These are phyloP conservation scores for Mrakia blollopis DNA, from an alignment of 768 basidiomycete species.

Conservation along the genomic window DNA sequence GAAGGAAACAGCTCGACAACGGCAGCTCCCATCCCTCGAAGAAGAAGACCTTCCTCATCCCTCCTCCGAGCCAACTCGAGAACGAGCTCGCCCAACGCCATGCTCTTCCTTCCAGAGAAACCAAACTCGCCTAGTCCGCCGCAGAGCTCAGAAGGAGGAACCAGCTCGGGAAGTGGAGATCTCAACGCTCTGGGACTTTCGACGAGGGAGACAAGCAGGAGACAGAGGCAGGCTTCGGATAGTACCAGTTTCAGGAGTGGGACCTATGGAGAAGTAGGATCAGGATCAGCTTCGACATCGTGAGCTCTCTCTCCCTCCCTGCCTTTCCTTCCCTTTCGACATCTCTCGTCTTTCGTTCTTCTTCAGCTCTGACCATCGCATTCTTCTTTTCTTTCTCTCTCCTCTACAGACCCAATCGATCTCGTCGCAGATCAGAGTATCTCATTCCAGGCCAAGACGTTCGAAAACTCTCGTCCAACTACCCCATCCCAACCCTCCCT, in stretches of 20 bases:
- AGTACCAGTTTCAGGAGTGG: conserved; percentile 1
- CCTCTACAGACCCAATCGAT: conserved; percentile 24
- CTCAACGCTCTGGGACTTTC: conserved; percentile 19
- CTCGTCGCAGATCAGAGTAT: conserved; percentile 28
- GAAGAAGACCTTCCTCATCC: background rate
- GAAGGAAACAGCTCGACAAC: background rate
- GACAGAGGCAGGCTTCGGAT: conserved; percentile 26
- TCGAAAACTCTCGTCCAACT: background rate
- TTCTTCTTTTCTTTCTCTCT: background rate
- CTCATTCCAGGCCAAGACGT: conserved; percentile 2
- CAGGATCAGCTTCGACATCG: conserved; percentile 20
- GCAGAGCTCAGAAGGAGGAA: conserved; percentile 16
- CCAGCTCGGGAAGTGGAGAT: conserved; percentile 3
- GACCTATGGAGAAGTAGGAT: background rate
- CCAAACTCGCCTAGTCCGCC: conserved; percentile 9
- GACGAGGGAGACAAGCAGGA: conserved; percentile 5
- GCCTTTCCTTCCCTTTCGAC: background rate
- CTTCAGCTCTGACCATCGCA: background rate
- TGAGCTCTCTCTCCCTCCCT: background rate
- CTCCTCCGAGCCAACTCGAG: conserved; percentile 13
- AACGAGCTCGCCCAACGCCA: conserved; percentile 15
- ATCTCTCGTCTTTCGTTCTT: background rate
- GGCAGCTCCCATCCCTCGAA: background rate
- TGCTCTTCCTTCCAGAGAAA: conserved; percentile 8
- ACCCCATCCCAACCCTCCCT: conserved; percentile 18